phyloP scores from a whole-genome alignment of 2,329 filamentous ascomycete genomes.

The Penicillium sp. region DNA sequence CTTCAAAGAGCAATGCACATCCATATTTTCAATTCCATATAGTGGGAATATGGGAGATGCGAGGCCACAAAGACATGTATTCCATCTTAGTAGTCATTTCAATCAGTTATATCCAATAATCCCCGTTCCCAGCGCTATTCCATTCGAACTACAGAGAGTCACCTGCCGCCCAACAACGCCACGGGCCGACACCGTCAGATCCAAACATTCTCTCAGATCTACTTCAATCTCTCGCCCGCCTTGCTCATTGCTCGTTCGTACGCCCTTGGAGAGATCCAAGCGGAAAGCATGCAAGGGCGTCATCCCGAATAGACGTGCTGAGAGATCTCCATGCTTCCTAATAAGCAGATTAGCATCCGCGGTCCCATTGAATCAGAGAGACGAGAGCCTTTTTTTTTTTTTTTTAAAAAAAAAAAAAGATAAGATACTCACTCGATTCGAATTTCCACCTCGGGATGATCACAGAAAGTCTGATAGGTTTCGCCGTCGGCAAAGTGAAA shows the following conservation, averaged over 20 bases:
- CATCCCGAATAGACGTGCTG: slow-evolving; percentile 4
- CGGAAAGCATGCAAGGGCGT: slow-evolving; percentile 25
- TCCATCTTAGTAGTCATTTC: too few species aligned
- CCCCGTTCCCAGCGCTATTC: slow-evolving; percentile 23
- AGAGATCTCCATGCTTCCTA: slow-evolving; percentile 22
- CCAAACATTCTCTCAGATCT: slow-evolving; percentile 25
- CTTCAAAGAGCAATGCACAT: too few species aligned
- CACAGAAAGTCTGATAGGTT: slow-evolving; percentile 18
- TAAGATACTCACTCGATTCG: slow-evolving; percentile 29
- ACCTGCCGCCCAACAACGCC: slow-evolving; percentile 32
- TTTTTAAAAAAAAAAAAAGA: too few species aligned
- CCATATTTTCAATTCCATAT: too few species aligned
- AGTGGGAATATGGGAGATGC: too few species aligned
- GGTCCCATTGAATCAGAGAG: background rate
- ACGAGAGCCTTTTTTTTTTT: background rate
- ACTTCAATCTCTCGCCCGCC: slow-evolving; percentile 19
- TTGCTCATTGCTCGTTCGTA: background rate
- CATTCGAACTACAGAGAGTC: slow-evolving; percentile 21
- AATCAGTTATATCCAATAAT: slow-evolving; percentile 32
- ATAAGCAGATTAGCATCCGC: background rate
- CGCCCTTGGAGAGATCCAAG: slow-evolving; percentile 13
- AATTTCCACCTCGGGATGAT: slow-evolving; percentile 20
- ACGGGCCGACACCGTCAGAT: slow-evolving; percentile 30
- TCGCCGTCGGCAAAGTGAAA: slow-evolving; percentile 22
- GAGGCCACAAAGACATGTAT: too few species aligned